Evolutionary conservation across 805 yeast genomes (phyloP).

Genomic region (Hanseniaspora nectarophila): DNA sequence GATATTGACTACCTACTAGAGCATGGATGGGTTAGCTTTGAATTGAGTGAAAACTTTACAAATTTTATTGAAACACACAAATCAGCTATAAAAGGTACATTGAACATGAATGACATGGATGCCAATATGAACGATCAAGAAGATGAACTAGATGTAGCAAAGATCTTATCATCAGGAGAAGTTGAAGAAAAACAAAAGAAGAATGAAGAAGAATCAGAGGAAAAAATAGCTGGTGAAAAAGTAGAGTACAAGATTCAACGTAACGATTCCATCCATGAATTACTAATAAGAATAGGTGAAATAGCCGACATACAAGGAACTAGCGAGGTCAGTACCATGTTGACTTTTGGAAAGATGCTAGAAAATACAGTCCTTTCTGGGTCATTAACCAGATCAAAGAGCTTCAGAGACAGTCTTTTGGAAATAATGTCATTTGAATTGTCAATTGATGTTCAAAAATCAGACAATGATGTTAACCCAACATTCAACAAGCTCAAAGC

Average conservation of each 20-base stretch:
- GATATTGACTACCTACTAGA: background rate
- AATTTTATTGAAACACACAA: background rate
- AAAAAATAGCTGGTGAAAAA: background rate
- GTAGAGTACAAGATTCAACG: background rate
- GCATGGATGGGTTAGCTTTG: slow-evolving; percentile 10
- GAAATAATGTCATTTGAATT: slow-evolving; percentile 6
- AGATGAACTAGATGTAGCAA: slow-evolving; percentile 14
- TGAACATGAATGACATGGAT: background rate
- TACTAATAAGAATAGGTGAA: background rate
- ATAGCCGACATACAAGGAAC: background rate
- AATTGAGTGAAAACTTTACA: background rate
- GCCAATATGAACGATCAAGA: background rate
- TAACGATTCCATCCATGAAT: background rate
- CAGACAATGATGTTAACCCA: slow-evolving; percentile 3
- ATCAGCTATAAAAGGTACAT: background rate
- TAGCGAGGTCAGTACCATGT: background rate
- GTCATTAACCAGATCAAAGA: slow-evolving; percentile 1
- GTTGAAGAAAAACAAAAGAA: background rate
- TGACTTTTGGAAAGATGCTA: slow-evolving; percentile 5
- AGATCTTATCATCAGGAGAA: slow-evolving; percentile 11
- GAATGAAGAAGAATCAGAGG: background rate
- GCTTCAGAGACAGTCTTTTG: slow-evolving; percentile 1
- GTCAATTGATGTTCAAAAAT: background rate
- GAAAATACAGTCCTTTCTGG: slow-evolving; percentile 10
- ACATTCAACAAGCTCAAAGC: background rate